Percentiles rank a stretch among this genome's conserved stretches.
Conservation (phyloP, 306 rosid genomes). For the Ceratonia siliqua region DNA sequence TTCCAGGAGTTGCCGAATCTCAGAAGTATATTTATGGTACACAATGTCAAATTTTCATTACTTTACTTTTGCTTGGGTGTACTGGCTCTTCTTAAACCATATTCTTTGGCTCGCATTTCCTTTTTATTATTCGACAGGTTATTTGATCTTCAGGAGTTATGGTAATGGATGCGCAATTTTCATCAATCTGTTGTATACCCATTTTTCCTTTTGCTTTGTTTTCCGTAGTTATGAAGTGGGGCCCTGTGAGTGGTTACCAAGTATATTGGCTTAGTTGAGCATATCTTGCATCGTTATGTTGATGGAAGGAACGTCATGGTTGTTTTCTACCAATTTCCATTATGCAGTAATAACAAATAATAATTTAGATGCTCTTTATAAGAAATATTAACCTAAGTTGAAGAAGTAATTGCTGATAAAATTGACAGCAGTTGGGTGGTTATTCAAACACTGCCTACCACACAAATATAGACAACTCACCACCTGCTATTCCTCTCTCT, state of each 20-base stretch:
- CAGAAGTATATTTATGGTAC: constrained; percentile 54
- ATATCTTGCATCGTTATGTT: not conserved
- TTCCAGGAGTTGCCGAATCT: constrained; percentile 42
- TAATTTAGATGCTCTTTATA: too few relatives aligned
- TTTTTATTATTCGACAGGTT: constrained; percentile 12
- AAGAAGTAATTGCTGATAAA: not conserved
- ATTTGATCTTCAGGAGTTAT: constrained; percentile 5
- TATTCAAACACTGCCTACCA: not conserved
- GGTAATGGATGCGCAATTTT: not conserved
- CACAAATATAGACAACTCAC: not conserved
- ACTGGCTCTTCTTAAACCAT: not conserved
- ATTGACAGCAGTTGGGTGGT: not conserved
- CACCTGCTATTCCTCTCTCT: not conserved
- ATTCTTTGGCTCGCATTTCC: constrained; percentile 1
- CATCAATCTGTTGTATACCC: not conserved
- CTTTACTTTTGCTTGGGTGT: constrained; percentile 21
- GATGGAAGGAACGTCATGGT: not conserved
- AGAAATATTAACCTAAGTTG: not conserved
- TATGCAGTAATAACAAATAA: too few relatives aligned
- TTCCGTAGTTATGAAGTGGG: not conserved
- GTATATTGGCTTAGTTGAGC: not conserved
- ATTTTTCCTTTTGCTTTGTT: constrained; percentile 1
- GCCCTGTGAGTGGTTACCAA: not conserved
- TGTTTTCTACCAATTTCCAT: not conserved
- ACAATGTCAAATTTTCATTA: constrained; percentile 5